Conservation (phyloP, 441 rosid species). For the Gossypium schwendimanii region DNA sequence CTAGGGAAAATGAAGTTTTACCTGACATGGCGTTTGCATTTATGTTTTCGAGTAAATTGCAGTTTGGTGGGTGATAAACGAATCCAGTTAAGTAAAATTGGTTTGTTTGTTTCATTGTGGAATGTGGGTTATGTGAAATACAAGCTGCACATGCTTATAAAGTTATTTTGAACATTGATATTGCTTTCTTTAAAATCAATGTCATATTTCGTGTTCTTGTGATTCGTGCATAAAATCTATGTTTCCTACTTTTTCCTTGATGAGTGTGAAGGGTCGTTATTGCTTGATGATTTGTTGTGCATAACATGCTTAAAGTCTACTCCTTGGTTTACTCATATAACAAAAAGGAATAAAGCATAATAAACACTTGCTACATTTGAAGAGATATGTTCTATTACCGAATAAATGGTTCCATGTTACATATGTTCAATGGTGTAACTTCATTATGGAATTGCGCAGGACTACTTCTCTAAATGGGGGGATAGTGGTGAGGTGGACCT, state of each 20-base stretch:
- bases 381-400: neutral
- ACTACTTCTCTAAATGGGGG: conserved; percentile 92
- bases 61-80: conserved; percentile 2
- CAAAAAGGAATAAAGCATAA: too few relatives aligned
- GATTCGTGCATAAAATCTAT: neutral
- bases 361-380: neutral
- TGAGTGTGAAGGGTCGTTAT: neutral
- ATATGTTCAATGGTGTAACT: neutral
- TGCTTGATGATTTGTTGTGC: neutral
- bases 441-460: conserved; percentile 39
- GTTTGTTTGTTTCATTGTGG: neutral
- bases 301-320: neutral
- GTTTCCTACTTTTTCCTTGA: neutral
- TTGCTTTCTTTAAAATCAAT: neutral
- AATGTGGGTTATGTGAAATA: neutral
- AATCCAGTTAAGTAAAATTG: neutral
- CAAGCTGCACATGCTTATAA: neutral
- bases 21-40: conserved; percentile 1
- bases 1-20: neutral
- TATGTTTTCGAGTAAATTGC: neutral
- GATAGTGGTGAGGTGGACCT: conserved; percentile 89
- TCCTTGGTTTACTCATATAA: neutral
- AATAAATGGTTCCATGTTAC: neutral
- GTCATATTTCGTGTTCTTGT: neutral
- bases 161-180: neutral